Base-by-base conservation (phyloP, 805 yeast species). In the Starmerella lactis-condensi region DNA sequence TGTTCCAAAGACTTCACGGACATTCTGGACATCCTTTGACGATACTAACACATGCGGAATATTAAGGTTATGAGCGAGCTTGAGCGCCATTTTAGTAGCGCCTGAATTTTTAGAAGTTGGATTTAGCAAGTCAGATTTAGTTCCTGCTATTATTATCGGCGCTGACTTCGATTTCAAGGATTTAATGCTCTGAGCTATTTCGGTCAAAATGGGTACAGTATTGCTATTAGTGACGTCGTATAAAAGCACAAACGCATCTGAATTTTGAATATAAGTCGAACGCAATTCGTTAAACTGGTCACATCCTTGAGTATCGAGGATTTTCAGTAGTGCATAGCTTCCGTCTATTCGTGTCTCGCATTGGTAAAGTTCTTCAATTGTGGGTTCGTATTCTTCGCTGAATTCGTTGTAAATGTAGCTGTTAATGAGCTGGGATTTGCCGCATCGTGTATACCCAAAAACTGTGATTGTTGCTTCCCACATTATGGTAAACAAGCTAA, bases 281-380 rank as follows among this genome's bases (percentile, higher is more conserved):
- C 95, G 60, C 93, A 85, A 81, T 7, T 94, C 93, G 1, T 93
- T 78, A 59, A 81, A 85, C 56, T 83, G 95, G 15, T 93, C 93
- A 38, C 74, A 74, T 27, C 94, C 96, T 1, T 93, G 93, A 3
- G 94, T 81, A 48, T 89, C 98, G 38, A 83, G 58, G 32, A 76
- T 72, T 55, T 85, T 94, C 44, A 85, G 60, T 41, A 76, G 78
- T 48, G 89, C 78, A 4, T 79, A 72, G 42, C 85, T 67, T 21
- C 82, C 91, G 52, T 85, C 94, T 22, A 85, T 72, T 46, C 75
- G 82, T 35, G 81, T 70, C 42, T 78, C 83, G 49, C 81, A 83
- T 28, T 92, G 62, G 54, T 85, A 89, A 1, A 94, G 79, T 49
- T 85, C 96, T 51, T 85, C 98, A 41, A 85, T 89, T 6, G 98